A percentile compares a stretch with the other conserved stretches of the same genome.
Conservation (phyloP, 2,329 filamentous ascomycete genomes). For the Furcasterigmium sp. region DNA sequence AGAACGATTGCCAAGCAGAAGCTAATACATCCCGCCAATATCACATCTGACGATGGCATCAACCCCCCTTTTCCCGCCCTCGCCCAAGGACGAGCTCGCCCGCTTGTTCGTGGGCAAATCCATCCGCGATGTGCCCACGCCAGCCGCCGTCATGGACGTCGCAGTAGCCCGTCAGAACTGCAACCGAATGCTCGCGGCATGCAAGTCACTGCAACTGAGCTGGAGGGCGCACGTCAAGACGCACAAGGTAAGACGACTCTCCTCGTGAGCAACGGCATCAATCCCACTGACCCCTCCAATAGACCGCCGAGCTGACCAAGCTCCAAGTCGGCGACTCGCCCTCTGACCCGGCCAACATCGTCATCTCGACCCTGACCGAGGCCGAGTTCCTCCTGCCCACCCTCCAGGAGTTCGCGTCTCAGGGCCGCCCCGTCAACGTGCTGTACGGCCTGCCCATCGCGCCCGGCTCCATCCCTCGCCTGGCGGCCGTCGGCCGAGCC, state of each 20-base stretch:
- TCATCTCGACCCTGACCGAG: constrained; percentile 56
- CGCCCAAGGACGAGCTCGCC: neutral
- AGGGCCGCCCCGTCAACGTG: constrained; percentile 24
- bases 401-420: constrained; percentile 19
- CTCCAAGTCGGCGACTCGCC: constrained; percentile 44
- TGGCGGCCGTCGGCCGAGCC: constrained; percentile 37
- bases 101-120: constrained; percentile 17
- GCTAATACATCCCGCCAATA: too few species aligned
- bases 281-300: rapidly evolving
- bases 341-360: constrained; percentile 39
- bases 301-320: constrained; percentile 50
- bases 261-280: too few species aligned
- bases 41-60: neutral
- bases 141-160: constrained; percentile 50
- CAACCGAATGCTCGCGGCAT: constrained; percentile 47
- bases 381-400: constrained; percentile 47
- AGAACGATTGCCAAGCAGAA: too few species aligned
- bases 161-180: constrained; percentile 51
- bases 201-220: constrained; percentile 38
- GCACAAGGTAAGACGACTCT: constrained; percentile 45
- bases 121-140: constrained; percentile 39
- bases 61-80: neutral
- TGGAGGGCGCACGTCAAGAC: constrained; percentile 63
- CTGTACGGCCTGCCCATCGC: constrained; percentile 59
- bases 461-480: constrained; percentile 43